Evolutionary conservation across 2,329 filamentous ascomycete genomes (phyloP).

Genomic region (Thelonectria blattea): DNA sequence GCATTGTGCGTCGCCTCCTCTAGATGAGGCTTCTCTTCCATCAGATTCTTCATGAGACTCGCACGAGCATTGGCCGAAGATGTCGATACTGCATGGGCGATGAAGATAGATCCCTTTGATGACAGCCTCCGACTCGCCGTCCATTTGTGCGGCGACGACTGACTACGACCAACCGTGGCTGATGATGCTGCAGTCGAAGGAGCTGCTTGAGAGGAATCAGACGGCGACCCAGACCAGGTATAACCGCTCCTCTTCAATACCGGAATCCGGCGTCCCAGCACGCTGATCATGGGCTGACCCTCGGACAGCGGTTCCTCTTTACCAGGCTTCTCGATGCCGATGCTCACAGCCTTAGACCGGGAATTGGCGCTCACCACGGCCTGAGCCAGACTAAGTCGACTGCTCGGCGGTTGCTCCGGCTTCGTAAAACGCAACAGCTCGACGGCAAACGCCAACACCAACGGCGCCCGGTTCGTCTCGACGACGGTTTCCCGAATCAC

Average conservation of each 20-base stretch:
- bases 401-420: slow-evolving; percentile 85
- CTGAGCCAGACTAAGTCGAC: slow-evolving; percentile 80
- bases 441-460: slow-evolving; percentile 81
- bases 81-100: slow-evolving; percentile 55
- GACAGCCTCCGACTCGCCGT: slow-evolving; percentile 57
- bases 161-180: slow-evolving; percentile 25
- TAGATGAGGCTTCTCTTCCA: slow-evolving; percentile 56
- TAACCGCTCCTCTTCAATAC: slow-evolving; percentile 83
- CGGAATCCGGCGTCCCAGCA: slow-evolving; percentile 75
- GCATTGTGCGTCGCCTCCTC: slow-evolving; percentile 63
- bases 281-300: slow-evolving; percentile 74
- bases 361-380: slow-evolving; percentile 85
- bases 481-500: slow-evolving; percentile 64
- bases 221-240: slow-evolving; percentile 42
- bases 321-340: slow-evolving; percentile 73
- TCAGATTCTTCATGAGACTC: slow-evolving; percentile 53
- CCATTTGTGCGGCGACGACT: slow-evolving; percentile 49
- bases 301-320: slow-evolving; percentile 76
- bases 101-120: slow-evolving; percentile 61
- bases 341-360: slow-evolving; percentile 73
- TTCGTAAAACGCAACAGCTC: slow-evolving; percentile 78
- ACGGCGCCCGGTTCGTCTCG: slow-evolving; percentile 79
- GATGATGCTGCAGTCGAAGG: slow-evolving; percentile 26
- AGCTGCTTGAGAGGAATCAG: slow-evolving; percentile 24
- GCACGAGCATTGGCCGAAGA: slow-evolving; percentile 50